phyloP scores from a whole-genome alignment of 164 flowering plant genomes.

The Umbilicus rupestris region DNA sequence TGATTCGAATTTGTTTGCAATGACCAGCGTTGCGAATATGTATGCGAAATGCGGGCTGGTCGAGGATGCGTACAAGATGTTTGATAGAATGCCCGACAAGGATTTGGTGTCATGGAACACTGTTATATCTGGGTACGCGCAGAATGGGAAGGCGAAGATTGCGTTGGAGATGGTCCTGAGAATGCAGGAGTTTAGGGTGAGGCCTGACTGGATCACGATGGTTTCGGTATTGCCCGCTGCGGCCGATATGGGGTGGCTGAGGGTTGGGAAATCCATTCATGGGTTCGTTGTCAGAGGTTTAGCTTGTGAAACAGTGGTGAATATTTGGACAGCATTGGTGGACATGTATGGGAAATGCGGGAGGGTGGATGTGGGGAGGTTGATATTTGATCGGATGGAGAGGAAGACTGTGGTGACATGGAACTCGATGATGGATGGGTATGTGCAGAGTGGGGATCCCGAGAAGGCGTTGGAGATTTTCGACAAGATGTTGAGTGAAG shows the following conservation, averaged over 20 bases:
- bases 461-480: slow-evolving; percentile 53
- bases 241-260: slow-evolving; percentile 38
- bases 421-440: slow-evolving; percentile 82
- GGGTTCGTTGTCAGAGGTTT: slow-evolving; percentile 50
- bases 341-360: slow-evolving; percentile 78
- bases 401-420: slow-evolving; percentile 62
- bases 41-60: slow-evolving; percentile 66
- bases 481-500: slow-evolving; percentile 53
- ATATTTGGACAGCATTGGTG: slow-evolving; percentile 52
- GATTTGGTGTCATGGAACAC: slow-evolving; percentile 82
- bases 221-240: slow-evolving; percentile 62
- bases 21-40: slow-evolving; percentile 68
- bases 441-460: slow-evolving; percentile 50
- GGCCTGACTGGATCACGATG: slow-evolving; percentile 56
- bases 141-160: slow-evolving; percentile 46
- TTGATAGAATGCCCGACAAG: slow-evolving; percentile 73
- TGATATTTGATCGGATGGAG: slow-evolving; percentile 59
- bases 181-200: slow-evolving; percentile 48
- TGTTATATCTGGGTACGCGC: slow-evolving; percentile 61
- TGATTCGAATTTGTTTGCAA: slow-evolving; percentile 43
- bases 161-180: slow-evolving; percentile 50
- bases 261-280: slow-evolving; percentile 56
- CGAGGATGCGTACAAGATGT: slow-evolving; percentile 65
- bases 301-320: slow-evolving; percentile 52
- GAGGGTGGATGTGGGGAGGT: slow-evolving; percentile 35